Percentiles rank a stretch among this genome's conserved stretches.
phyloP scores from a whole-genome alignment of 495 filamentous ascomycete species.

The Trichoderma erinaceum region DNA sequence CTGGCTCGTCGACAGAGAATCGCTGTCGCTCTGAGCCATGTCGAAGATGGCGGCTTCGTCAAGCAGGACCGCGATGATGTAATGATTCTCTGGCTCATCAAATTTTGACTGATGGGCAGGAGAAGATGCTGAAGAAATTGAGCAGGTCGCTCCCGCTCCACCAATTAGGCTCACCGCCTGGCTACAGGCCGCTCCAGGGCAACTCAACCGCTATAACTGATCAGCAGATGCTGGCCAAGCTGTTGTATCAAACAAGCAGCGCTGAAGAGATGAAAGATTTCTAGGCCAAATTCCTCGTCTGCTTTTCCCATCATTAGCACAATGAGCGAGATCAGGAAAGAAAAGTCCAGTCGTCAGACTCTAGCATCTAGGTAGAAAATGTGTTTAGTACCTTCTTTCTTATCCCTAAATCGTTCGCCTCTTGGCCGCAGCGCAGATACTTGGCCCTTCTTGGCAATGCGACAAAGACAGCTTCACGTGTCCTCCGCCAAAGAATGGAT shows the following conservation, averaged over 20 bases:
- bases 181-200: too few relatives aligned
- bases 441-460: not conserved
- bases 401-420: too few relatives aligned
- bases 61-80: not conserved
- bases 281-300: too few relatives aligned
- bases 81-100: not conserved
- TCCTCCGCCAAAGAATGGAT: not conserved
- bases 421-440: not conserved
- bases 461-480: not conserved
- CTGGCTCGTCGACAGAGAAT: slow-evolving; percentile 1
- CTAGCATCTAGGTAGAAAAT: too few relatives aligned
- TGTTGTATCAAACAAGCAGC: too few relatives aligned
- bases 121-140: not conserved
- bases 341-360: too few relatives aligned
- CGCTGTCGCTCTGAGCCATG: not conserved
- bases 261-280: too few relatives aligned
- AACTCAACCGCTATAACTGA: too few relatives aligned
- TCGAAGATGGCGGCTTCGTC: not conserved
- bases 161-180: not conserved
- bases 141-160: not conserved
- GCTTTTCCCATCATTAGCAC: too few relatives aligned
- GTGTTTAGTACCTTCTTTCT: too few relatives aligned
- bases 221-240: too few relatives aligned
- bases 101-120: not conserved
- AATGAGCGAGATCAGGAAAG: too few relatives aligned